Conservation (phyloP, 495 filamentous ascomycete species). For the Lichina pygmaea region DNA sequence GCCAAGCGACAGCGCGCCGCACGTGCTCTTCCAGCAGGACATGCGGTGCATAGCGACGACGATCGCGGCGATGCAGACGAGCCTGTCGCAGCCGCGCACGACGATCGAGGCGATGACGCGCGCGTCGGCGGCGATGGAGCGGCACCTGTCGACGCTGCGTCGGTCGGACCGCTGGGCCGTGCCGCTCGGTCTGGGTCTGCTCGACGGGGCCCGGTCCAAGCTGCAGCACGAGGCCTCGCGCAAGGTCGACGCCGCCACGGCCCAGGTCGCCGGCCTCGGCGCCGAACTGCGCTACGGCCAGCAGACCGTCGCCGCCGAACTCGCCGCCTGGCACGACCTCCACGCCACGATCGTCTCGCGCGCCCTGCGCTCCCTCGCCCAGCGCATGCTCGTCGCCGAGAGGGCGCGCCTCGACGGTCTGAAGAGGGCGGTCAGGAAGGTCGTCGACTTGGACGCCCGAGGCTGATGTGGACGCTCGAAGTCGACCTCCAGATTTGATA, state of each 20-base stretch:
- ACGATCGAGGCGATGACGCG: slow-evolving; percentile 42
- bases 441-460: no score
- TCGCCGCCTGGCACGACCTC: slow-evolving; percentile 83
- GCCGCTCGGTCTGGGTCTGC: slow-evolving; percentile 25
- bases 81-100: slow-evolving; percentile 55
- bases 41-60: slow-evolving; percentile 54
- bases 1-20: slow-evolving; percentile 47
- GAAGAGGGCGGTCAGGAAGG: slow-evolving; percentile 25
- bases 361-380: slow-evolving; percentile 49
- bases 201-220: slow-evolving; percentile 70
- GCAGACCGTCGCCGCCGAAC: slow-evolving; percentile 68
- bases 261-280: slow-evolving; percentile 36
- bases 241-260: slow-evolving; percentile 34
- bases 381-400: slow-evolving; percentile 52
- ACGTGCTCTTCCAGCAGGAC: slow-evolving; percentile 41
- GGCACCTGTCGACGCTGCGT: slow-evolving; percentile 42
- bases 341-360: slow-evolving; percentile 48
- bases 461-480: no score
- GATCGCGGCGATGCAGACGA: slow-evolving; percentile 48
- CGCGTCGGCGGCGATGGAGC: slow-evolving; percentile 39
- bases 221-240: slow-evolving; percentile 55
- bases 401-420: slow-evolving; percentile 55
- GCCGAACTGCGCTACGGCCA: slow-evolving; percentile 76
- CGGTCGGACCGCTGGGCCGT: slow-evolving; percentile 47
- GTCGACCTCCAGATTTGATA: no score